phyloP scores from a whole-genome alignment of 371 early-diverging fungal genomes.

The Mortierella sp. region DNA sequence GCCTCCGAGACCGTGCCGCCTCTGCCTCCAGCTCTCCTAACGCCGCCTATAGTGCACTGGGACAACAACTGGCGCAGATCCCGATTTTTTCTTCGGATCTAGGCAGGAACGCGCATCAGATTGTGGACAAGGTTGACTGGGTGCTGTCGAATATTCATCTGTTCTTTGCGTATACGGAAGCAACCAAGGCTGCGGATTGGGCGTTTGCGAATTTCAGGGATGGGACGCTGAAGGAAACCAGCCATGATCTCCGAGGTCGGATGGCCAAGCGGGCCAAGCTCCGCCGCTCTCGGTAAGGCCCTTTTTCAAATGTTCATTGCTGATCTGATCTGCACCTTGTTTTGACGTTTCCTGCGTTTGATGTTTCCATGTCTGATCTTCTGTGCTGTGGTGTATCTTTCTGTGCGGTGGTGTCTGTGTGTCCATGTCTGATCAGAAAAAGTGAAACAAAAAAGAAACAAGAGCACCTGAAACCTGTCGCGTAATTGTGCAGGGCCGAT shows the following conservation, averaged over 20 bases:
- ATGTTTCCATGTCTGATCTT: background rate
- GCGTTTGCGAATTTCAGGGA: conserved; percentile 46
- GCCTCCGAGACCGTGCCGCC: conserved; percentile 27
- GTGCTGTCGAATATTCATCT: conserved; percentile 71
- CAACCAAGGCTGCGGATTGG: conserved; percentile 58
- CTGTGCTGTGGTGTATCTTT: background rate
- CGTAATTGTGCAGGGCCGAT: background rate
- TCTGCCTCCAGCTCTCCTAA: conserved; percentile 58
- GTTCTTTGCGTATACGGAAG: conserved; percentile 62
- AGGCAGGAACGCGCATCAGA: conserved; percentile 53
- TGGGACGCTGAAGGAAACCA: conserved; percentile 58
- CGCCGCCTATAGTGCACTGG: conserved; percentile 57
- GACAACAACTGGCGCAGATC: conserved; percentile 48
- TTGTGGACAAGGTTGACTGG: conserved; percentile 62
- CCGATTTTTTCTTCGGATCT: conserved; percentile 60
- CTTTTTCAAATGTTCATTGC: background rate
- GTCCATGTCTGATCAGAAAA: too few species aligned
- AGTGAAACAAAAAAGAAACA: background rate
- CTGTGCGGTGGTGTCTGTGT: background rate
- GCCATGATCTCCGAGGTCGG: conserved; percentile 73
- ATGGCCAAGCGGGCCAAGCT: conserved; percentile 65
- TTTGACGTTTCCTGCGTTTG: background rate
- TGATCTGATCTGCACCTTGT: too few species aligned
- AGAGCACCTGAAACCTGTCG: background rate
- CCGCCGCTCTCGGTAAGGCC: conserved; percentile 50